A percentile compares a stretch with the other conserved stretches of the same genome.
Conservation (phyloP, 2,329 filamentous ascomycete genomes). For the Cladosporium sp. region DNA sequence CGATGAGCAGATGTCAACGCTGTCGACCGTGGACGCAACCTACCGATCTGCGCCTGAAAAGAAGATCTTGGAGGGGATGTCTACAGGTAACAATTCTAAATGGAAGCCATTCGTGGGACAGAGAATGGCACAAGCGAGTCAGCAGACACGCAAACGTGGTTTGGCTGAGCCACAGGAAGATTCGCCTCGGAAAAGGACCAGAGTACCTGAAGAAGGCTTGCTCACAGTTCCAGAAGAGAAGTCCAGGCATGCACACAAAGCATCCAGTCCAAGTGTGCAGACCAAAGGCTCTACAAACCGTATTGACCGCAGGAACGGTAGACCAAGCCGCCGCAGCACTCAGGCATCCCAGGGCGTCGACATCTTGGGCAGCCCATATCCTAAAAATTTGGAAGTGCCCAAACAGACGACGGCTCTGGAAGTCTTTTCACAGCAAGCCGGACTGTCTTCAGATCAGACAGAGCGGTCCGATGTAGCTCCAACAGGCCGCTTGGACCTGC, state of each 20-base stretch:
- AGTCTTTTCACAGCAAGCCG: conserved; percentile 30
- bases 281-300: not conserved
- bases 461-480: not conserved
- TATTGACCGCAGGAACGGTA: not conserved
- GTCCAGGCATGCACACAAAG: not conserved
- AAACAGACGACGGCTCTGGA: conserved; percentile 32
- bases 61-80: not conserved
- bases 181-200: conserved; percentile 7
- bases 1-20: not conserved
- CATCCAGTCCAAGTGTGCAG: too few relatives aligned
- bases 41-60: not conserved
- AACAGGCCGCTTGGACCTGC: not conserved
- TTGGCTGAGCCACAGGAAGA: not conserved
- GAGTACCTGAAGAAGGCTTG: not conserved
- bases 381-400: conserved; percentile 29
- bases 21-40: not conserved
- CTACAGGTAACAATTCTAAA: not conserved
- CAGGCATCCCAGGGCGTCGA: conserved; percentile 34
- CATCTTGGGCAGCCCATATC: conserved; percentile 35
- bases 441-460: conserved; percentile 26
- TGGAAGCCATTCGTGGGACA: too few relatives aligned
- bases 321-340: conserved; percentile 18
- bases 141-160: not conserved
- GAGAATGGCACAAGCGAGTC: not conserved
- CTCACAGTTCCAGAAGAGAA: not conserved